phyloP scores from a whole-genome alignment of 257 asterid species.

The Penstemon eatonii region DNA sequence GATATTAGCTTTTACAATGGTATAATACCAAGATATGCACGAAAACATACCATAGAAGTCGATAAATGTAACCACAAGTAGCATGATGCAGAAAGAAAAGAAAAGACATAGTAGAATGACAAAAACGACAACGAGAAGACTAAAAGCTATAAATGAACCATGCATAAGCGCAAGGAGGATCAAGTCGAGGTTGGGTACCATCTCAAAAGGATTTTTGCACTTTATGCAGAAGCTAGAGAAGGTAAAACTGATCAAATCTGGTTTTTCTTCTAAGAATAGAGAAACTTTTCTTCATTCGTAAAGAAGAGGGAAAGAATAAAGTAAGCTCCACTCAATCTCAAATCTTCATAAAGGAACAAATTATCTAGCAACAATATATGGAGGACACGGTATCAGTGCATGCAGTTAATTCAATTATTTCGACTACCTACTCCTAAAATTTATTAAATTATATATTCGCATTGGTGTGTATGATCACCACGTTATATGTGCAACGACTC shows the following conservation, averaged over 20 bases:
- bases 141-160: constrained; percentile 32
- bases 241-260: background rate
- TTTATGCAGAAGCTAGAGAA: background rate
- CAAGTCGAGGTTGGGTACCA: constrained; percentile 36
- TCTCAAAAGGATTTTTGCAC: constrained; percentile 11
- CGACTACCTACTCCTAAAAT: too few species aligned
- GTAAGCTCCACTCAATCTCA: constrained; percentile 36
- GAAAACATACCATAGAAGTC: constrained; percentile 18
- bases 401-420: too few species aligned
- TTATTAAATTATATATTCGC: too few species aligned
- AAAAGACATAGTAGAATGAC: constrained; percentile 29
- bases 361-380: background rate
- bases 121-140: constrained; percentile 29
- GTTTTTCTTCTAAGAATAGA: background rate
- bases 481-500: too few species aligned
- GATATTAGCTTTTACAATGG: constrained; percentile 23
- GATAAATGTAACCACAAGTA: constrained; percentile 24
- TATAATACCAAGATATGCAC: constrained; percentile 17
- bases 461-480: too few species aligned
- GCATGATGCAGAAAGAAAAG: constrained; percentile 23
- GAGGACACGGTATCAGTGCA: too few species aligned
- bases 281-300: constrained; percentile 14
- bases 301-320: constrained; percentile 34
- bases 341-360: too few species aligned
- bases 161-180: constrained; percentile 40